Evolutionary conservation across 257 asterid species (phyloP).

Genomic region (Forsythia viridissima): DNA sequence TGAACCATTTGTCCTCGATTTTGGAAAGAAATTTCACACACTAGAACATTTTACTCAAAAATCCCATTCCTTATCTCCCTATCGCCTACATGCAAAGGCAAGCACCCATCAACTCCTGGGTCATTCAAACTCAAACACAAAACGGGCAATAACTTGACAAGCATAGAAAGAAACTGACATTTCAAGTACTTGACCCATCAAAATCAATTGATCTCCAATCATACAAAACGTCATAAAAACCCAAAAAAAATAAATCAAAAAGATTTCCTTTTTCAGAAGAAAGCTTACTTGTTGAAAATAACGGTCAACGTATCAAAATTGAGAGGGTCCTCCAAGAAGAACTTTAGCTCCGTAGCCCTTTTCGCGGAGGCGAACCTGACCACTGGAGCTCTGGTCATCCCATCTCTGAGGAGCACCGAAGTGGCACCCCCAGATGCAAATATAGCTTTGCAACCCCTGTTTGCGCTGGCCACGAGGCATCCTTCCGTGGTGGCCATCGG

Average conservation of each 20-base stretch:
- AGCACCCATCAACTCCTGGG: too few species aligned
- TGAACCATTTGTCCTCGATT: too few species aligned
- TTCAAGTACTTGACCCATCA: too few species aligned
- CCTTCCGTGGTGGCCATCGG: slow-evolving; percentile 99
- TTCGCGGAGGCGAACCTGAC: slow-evolving; percentile 78
- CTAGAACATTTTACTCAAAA: too few species aligned
- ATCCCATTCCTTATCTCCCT: too few species aligned
- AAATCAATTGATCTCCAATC: not conserved
- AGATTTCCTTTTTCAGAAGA: not conserved
- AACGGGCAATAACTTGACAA: too few species aligned
- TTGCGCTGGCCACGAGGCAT: slow-evolving; percentile 88
- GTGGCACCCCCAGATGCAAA: slow-evolving; percentile 82
- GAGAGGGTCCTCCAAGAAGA: slow-evolving; percentile 84
- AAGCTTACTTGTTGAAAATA: slow-evolving; percentile 68
- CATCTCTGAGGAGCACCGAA: slow-evolving; percentile 66
- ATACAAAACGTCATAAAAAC: not conserved
- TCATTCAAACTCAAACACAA: too few species aligned
- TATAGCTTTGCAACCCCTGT: slow-evolving; percentile 94
- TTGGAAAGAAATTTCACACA: too few species aligned
- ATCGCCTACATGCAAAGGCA: too few species aligned
- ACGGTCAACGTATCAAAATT: slow-evolving; percentile 72
- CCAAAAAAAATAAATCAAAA: not conserved
- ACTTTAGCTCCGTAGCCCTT: slow-evolving; percentile 77
- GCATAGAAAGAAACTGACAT: too few species aligned
- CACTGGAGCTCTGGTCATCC: slow-evolving; percentile 96